Conservation (phyloP, 306 rosid species). For the Prunus mongolica region DNA sequence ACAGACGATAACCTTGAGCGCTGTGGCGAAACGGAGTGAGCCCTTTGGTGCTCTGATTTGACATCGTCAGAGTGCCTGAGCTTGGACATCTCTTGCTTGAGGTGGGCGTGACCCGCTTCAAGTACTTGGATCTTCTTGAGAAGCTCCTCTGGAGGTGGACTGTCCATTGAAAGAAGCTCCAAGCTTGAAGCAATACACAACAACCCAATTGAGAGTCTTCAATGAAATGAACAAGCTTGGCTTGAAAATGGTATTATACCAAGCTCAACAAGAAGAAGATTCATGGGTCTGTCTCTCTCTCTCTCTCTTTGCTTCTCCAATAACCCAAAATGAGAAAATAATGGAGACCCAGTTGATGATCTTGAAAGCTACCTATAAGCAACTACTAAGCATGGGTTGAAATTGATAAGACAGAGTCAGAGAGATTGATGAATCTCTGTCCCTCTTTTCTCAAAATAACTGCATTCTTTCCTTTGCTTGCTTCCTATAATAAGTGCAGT, state of each 20-base stretch:
- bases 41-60: slow-evolving; percentile 56
- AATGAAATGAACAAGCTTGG: slow-evolving; percentile 2
- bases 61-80: slow-evolving; percentile 39
- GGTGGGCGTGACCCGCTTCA: slow-evolving; percentile 83
- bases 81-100: slow-evolving; percentile 78
- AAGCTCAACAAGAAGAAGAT: neutral
- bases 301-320: neutral
- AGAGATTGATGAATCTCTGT: slow-evolving; percentile 17
- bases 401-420: slow-evolving; percentile 28
- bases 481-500: slow-evolving; percentile 15
- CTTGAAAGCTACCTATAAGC: neutral
- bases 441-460: neutral
- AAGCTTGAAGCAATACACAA: neutral
- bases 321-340: neutral
- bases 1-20: slow-evolving; percentile 55
- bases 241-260: slow-evolving; percentile 11
- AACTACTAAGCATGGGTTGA: slow-evolving; percentile 18
- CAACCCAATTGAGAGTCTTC: slow-evolving; percentile 10
- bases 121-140: slow-evolving; percentile 81
- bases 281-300: slow-evolving; percentile 15
- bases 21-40: slow-evolving; percentile 92
- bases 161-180: slow-evolving; percentile 41
- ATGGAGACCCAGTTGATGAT: slow-evolving; percentile 13
- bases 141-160: slow-evolving; percentile 67
- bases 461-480: neutral